These are phyloP conservation scores for Dothiorella sarmentorum DNA, from an alignment of 2,329 filamentous ascomycete species.

Conservation along the genomic window DNA sequence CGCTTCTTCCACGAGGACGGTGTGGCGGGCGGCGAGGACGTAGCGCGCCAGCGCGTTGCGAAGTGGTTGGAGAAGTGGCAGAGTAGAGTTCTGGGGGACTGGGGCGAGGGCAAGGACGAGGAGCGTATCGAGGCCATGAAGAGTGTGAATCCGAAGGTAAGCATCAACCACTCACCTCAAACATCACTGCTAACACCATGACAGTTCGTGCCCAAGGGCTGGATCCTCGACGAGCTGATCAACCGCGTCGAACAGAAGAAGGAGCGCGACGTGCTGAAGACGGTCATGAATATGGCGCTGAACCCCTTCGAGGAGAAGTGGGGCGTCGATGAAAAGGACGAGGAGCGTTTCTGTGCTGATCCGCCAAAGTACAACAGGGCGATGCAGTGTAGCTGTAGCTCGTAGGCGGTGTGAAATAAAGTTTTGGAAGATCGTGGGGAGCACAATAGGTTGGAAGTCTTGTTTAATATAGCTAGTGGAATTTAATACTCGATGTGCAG, in stretches of 20 bases:
- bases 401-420: too few species aligned
- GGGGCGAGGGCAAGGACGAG: slow-evolving; percentile 58
- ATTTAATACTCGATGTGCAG: too few species aligned
- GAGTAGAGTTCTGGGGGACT: slow-evolving; percentile 69
- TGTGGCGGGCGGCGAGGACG: slow-evolving; percentile 53
- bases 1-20: slow-evolving; percentile 79
- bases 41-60: slow-evolving; percentile 64
- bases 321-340: slow-evolving; percentile 66
- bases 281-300: slow-evolving; percentile 77
- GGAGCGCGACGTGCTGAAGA: slow-evolving; percentile 72
- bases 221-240: slow-evolving; percentile 93
- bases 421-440: too few species aligned
- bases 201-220: slow-evolving; percentile 78
- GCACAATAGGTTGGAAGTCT: too few species aligned
- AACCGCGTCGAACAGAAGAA: slow-evolving; percentile 78
- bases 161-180: slow-evolving; percentile 1
- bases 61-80: slow-evolving; percentile 83
- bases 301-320: slow-evolving; percentile 81
- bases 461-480: too few species aligned
- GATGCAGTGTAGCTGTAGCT: slow-evolving; percentile 95
- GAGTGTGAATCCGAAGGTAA: slow-evolving; percentile 75
- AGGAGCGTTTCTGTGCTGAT: slow-evolving; percentile 79
- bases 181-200: background rate
- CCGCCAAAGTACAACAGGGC: slow-evolving; percentile 74
- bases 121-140: slow-evolving; percentile 73